These are phyloP conservation scores for Yarrowia sp. DNA, from an alignment of 805 yeast genomes.

Conservation along the genomic window DNA sequence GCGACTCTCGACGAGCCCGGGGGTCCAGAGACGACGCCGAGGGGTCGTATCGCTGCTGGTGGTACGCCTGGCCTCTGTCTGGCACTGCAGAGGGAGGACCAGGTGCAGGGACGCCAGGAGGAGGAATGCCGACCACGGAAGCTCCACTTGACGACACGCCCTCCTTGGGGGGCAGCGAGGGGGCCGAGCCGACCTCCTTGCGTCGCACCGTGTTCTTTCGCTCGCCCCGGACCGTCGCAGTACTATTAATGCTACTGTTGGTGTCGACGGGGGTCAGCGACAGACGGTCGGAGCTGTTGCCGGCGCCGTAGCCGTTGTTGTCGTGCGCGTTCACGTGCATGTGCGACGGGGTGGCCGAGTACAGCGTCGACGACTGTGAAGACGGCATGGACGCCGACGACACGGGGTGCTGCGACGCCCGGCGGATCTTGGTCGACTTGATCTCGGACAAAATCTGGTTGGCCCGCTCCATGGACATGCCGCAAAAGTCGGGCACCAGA, in stretches of 20 bases:
- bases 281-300: conserved; percentile 4
- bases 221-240: conserved; percentile 38
- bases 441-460: conserved; percentile 85
- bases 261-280: conserved; percentile 35
- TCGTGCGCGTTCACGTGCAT: not conserved
- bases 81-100: conserved; percentile 29
- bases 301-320: not conserved
- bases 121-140: conserved; percentile 11
- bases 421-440: conserved; percentile 65
- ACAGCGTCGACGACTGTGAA: conserved; percentile 22
- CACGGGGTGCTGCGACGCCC: conserved; percentile 42
- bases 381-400: not conserved
- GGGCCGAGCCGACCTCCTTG: conserved; percentile 46
- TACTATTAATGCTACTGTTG: conserved; percentile 35
- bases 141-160: conserved; percentile 2
- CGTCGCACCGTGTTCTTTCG: conserved; percentile 45
- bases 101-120: conserved; percentile 13
- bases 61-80: conserved; percentile 34
- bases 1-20: conserved; percentile 28
- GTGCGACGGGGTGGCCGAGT: conserved; percentile 42
- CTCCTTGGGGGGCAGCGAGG: conserved; percentile 38
- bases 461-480: conserved; percentile 97
- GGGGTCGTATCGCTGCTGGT: conserved; percentile 29
- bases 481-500: conserved; percentile 97
- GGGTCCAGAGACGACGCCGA: conserved; percentile 9